phyloP scores from a whole-genome alignment of 1,284 basidiomycete species.

The Abortiporus biennis region DNA sequence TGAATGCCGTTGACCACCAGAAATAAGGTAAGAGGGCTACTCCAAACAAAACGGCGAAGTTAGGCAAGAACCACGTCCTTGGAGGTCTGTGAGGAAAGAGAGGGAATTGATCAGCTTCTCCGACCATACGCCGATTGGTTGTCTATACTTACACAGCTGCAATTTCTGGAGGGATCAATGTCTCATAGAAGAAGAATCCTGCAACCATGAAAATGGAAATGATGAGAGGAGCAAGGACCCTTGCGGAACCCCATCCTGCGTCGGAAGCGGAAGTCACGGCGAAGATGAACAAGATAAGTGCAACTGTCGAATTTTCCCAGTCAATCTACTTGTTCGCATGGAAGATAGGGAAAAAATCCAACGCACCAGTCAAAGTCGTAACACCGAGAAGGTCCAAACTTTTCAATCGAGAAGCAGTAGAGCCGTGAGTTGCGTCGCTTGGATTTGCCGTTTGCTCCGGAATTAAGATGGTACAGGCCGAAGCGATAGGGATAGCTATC shows the following conservation, averaged over 20 bases:
- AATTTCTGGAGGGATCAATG: conserved; percentile 26
- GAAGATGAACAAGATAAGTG: conserved; percentile 39
- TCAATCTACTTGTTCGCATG: not conserved
- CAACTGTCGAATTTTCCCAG: conserved; percentile 12
- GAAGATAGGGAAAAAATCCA: not conserved
- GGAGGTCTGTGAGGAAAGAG: conserved; percentile 24
- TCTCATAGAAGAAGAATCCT: conserved; percentile 38
- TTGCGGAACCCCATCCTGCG: conserved; percentile 35
- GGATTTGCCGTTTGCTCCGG: conserved; percentile 15
- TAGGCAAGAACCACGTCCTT: conserved; percentile 35
- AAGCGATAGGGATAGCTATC: conserved; percentile 30
- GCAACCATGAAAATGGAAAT: conserved; percentile 32
- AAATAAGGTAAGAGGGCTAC: conserved; percentile 34
- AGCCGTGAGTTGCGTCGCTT: conserved; percentile 13
- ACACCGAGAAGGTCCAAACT: conserved; percentile 36
- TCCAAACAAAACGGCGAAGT: conserved; percentile 33
- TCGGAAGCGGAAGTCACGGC: conserved; percentile 40
- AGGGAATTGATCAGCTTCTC: not conserved
- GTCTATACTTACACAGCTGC: conserved; percentile 33
- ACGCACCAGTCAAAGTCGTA: conserved; percentile 31
- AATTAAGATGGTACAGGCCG: conserved; percentile 28
- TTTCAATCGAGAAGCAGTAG: conserved; percentile 20
- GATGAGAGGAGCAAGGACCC: conserved; percentile 36
- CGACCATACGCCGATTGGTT: not conserved
- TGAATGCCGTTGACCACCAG: conserved; percentile 35